Percentiles rank a stretch among this genome's conserved stretches.
Evolutionary conservation across 129 eudicot species (phyloP).

Genomic region (Kitagawia praeruptora): DNA sequence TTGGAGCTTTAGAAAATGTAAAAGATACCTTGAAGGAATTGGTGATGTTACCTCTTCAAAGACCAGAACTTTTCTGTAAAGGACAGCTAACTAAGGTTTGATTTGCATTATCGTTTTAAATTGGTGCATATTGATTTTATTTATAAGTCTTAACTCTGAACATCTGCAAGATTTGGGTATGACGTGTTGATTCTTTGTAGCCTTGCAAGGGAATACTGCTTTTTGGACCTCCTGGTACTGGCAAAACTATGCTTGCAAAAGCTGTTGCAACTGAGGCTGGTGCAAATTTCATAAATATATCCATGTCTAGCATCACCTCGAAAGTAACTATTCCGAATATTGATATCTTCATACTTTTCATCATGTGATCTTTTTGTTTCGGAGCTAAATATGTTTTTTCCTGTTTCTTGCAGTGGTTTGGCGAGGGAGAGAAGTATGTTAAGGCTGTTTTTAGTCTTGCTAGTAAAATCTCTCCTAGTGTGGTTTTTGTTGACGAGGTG

Average conservation of each 20-base stretch:
- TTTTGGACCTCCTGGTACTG: constrained; percentile 25
- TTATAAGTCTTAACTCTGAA: background rate
- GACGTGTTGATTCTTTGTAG: background rate
- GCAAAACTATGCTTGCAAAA: constrained; percentile 16
- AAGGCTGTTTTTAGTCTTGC: constrained; percentile 87
- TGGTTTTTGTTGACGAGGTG: constrained; percentile 88
- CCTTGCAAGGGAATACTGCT: constrained; percentile 25
- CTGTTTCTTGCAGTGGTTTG: constrained; percentile 69
- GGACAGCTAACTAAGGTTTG: constrained; percentile 20
- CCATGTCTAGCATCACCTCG: constrained; percentile 17
- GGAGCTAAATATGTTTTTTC: background rate
- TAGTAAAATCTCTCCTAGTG: constrained; percentile 85
- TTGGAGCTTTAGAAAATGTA: constrained; percentile 22
- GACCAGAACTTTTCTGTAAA: constrained; percentile 13
- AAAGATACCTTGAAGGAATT: constrained; percentile 22
- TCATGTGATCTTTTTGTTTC: constrained; percentile 1
- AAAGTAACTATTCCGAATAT: constrained; percentile 23
- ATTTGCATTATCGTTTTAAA: background rate
- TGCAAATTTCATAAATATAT: constrained; percentile 20
- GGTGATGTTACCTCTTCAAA: constrained; percentile 20
- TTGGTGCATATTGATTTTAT: background rate
- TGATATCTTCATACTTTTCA: background rate
- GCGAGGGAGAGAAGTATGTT: constrained; percentile 89
- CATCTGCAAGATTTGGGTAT: background rate
- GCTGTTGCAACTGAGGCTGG: constrained; percentile 27